Evolutionary conservation across 805 yeast genomes (phyloP).

Genomic region (Starmerella tilneyi): DNA sequence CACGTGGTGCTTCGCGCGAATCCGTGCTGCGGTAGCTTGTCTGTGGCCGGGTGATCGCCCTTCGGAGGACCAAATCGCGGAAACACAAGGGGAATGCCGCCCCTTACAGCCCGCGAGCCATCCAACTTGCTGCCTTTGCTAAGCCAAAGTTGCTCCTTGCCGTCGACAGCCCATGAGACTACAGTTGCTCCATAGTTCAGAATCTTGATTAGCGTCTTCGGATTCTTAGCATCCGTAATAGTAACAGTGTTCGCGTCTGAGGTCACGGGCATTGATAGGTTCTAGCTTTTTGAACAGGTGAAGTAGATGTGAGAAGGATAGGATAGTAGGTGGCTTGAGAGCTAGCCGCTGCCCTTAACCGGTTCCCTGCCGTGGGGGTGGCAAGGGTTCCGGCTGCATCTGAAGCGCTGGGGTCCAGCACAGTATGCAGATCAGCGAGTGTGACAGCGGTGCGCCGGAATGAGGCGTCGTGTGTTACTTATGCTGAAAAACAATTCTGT

Average conservation of each 20-base stretch:
- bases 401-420: too few relatives aligned
- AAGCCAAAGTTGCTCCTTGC: slow-evolving; percentile 73
- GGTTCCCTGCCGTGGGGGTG: too few relatives aligned
- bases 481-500: too few relatives aligned
- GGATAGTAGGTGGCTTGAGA: too few relatives aligned
- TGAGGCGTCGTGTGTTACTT: too few relatives aligned
- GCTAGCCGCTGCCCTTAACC: too few relatives aligned
- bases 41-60: slow-evolving; percentile 33
- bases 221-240: slow-evolving; percentile 16
- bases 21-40: slow-evolving; percentile 85
- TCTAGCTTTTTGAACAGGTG: too few relatives aligned
- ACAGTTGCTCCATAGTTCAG: slow-evolving; percentile 85
- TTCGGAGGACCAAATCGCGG: slow-evolving; percentile 66
- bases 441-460: too few relatives aligned
- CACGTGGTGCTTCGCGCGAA: slow-evolving; percentile 83
- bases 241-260: slow-evolving; percentile 18
- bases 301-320: too few relatives aligned
- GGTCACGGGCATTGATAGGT: slow-evolving; percentile 22
- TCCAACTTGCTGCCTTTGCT: slow-evolving; percentile 59
- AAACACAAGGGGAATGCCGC: slow-evolving; percentile 94
- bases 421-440: too few relatives aligned
- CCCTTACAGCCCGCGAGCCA: slow-evolving; percentile 89
- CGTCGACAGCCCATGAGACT: slow-evolving; percentile 64
- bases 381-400: too few relatives aligned
- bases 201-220: slow-evolving; percentile 41